Evolutionary conservation across 2,329 filamentous ascomycete species (phyloP).

Genomic region (Botryotinia calthae): DNA sequence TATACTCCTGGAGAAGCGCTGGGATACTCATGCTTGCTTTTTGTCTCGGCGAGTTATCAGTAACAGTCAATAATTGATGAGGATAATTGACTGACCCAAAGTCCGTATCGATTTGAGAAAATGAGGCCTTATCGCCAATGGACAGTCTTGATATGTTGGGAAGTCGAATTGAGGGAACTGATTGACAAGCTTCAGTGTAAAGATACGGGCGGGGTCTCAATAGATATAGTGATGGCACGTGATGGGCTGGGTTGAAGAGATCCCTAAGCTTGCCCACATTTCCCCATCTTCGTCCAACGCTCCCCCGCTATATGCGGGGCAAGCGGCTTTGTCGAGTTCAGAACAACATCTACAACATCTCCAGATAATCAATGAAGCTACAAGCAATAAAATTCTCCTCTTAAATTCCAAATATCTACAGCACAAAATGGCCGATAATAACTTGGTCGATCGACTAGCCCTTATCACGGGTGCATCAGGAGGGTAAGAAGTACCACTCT

Average conservation of each 20-base stretch:
- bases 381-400: not conserved
- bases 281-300: not conserved
- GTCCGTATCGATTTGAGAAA: not conserved
- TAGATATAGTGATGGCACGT: not conserved
- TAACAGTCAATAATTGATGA: not conserved
- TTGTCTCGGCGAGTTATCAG: not conserved
- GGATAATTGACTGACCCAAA: not conserved
- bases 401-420: not conserved
- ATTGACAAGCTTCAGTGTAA: not conserved
- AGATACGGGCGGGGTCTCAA: too few species aligned
- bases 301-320: not conserved
- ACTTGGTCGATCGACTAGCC: slow-evolving; percentile 52
- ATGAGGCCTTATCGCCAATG: not conserved
- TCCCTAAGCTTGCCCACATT: not conserved
- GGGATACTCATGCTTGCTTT: slow-evolving; percentile 23
- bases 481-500: slow-evolving; percentile 45
- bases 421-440: slow-evolving; percentile 40
- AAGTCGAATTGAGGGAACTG: not conserved
- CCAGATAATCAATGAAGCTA: not conserved
- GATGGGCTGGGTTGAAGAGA: not conserved
- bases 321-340: not conserved
- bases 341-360: not conserved
- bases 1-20: slow-evolving; percentile 20
- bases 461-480: slow-evolving; percentile 61
- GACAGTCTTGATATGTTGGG: not conserved